Percentiles rank a stretch among this genome's conserved stretches.
Evolutionary conservation across 768 basidiomycete species (phyloP).

Genomic region (Auriscalpium vulgare): DNA sequence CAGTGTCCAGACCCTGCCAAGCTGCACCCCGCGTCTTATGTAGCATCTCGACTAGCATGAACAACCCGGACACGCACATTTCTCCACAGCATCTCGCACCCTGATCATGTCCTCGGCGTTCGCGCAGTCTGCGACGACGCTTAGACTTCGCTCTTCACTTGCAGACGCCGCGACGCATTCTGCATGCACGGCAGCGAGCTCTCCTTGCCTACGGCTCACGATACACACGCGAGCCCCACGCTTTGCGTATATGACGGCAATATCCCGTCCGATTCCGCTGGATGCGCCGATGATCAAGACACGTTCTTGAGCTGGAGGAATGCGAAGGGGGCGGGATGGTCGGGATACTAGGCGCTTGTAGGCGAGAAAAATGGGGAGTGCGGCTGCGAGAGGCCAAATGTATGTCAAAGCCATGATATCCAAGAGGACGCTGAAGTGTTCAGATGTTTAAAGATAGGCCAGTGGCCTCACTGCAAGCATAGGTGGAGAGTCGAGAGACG

Average conservation of each 20-base stretch:
- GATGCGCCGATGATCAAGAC: conserved; percentile 80
- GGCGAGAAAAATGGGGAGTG: neutral
- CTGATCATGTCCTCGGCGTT: conserved; percentile 58
- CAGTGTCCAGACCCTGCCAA: conserved; percentile 78
- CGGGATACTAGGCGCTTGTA: neutral
- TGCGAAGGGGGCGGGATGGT: conserved; percentile 24
- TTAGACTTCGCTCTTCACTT: conserved; percentile 24
- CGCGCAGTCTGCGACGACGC: conserved; percentile 55
- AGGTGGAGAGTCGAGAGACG: too few relatives aligned
- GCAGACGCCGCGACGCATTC: conserved; percentile 41
- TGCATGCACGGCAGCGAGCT: conserved; percentile 47
- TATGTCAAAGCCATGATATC: too few relatives aligned
- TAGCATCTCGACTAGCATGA: neutral
- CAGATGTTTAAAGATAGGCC: too few relatives aligned
- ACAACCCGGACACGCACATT: conserved; percentile 36
- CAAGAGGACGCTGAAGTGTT: too few relatives aligned
- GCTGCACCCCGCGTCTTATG: conserved; percentile 33
- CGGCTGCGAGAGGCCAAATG: too few relatives aligned
- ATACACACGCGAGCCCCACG: conserved; percentile 73
- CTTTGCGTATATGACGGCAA: conserved; percentile 63
- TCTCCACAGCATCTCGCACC: conserved; percentile 43
- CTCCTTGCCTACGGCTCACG: conserved; percentile 54
- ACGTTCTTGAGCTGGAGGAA: conserved; percentile 48
- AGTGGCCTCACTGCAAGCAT: too few relatives aligned
- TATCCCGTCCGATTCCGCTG: conserved; percentile 68